Evolutionary conservation across 805 yeast species (phyloP), one percentile per base, ranked within the genome.

Genomic region (Ogataea angusta): DNA sequence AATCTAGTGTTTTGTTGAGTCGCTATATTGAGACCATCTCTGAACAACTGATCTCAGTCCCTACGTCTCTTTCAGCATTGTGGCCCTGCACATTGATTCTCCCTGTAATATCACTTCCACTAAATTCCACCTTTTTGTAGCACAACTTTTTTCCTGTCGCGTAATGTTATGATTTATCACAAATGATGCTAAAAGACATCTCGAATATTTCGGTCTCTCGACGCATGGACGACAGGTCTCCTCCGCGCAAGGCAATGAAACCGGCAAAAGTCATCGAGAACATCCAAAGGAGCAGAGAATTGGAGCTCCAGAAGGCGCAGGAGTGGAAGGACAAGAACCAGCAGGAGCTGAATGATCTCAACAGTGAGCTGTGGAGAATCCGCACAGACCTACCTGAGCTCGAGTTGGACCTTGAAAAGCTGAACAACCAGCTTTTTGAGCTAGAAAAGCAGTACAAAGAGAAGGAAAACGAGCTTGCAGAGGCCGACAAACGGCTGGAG

Each of bases 381-480:
- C 51, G 57, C 36, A 54, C 60, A 7, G 51, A 49, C 16, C 41
- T 58, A 2, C 55, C 62, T 2, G 60, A 52, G 27, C 16, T 55
- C n/a, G 58, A 62, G 33, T 26, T 59, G 26, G 51, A 51, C 21
- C 38, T 54, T 6, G 61, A 59, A 28, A 63, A 59, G 30, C 43
- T 63, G 6, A 57, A 57, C n/a, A 63, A 57, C 17, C 44, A 46
- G 27, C 36, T 49, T 4, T 17, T 32, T 7, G 14, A 31, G 2
- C 34, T 58, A 2, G 42, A 52, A 13, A 50, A 51, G 26, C 30
- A 49, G 18, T 48, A 63, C 23, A 57, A 55, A 32, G 42, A 57
- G 10, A 63, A 66, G 30, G 50, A 57, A 36, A 55, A 56, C 34
- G 67, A 65, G 33, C 36, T 68, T 12, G 43, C 45, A 3, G 60